Percentiles rank a stretch among this genome's conserved stretches.
Conservation (phyloP, 2,329 filamentous ascomycete genomes). For the Ascochyta lentis region DNA sequence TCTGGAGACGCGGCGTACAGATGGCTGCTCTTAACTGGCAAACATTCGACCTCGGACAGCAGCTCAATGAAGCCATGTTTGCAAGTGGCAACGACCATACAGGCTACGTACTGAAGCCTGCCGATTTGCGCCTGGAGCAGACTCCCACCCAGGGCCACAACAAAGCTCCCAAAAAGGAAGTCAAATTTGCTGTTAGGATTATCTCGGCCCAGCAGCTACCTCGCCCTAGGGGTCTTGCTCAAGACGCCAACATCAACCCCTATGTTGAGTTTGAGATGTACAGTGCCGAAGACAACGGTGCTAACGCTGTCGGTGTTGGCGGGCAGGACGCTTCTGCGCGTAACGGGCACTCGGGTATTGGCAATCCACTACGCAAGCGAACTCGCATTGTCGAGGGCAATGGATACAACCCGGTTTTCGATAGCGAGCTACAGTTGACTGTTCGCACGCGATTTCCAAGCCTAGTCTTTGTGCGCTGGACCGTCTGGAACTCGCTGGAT, state of each 20-base stretch:
- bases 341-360: constrained; percentile 70
- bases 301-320: constrained; percentile 71
- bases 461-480: constrained; percentile 91
- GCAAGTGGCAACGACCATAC: constrained; percentile 83
- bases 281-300: constrained; percentile 88
- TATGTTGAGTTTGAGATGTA: constrained; percentile 96
- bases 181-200: constrained; percentile 85
- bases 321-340: constrained; percentile 69
- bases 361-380: constrained; percentile 75
- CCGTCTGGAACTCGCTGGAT: constrained; percentile 84
- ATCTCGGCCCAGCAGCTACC: constrained; percentile 96
- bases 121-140: constrained; percentile 69
- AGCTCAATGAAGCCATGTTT: constrained; percentile 98
- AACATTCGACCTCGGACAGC: constrained; percentile 93
- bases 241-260: constrained; percentile 80
- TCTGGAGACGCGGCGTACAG: constrained; percentile 94
- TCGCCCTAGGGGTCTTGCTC: constrained; percentile 74
- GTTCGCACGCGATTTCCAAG: constrained; percentile 94
- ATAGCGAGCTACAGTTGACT: constrained; percentile 78
- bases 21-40: constrained; percentile 99
- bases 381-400: constrained; percentile 86
- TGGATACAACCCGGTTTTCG: constrained; percentile 90
- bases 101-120: constrained; percentile 93
- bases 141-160: constrained; percentile 55
- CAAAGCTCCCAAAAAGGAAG: constrained; percentile 79